These are phyloP conservation scores for Rhizopogon vulgaris DNA, from an alignment of 768 basidiomycete species.

Conservation along the genomic window DNA sequence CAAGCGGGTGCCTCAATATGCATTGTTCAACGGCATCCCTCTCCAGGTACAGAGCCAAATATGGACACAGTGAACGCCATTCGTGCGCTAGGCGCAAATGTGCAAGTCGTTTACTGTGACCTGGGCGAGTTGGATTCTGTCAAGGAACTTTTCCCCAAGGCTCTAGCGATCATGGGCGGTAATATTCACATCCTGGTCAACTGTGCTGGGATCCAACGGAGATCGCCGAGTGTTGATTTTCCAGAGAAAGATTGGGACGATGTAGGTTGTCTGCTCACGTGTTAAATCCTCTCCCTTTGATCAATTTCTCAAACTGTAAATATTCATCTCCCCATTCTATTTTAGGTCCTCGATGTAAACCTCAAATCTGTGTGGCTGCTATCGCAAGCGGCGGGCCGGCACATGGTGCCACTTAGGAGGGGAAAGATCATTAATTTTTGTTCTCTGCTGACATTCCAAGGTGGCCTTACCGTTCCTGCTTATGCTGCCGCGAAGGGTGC, in stretches of 20 bases:
- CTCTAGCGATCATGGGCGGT: slow-evolving; percentile 44
- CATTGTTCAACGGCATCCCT: slow-evolving; percentile 39
- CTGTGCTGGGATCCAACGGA: slow-evolving; percentile 58
- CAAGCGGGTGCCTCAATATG: slow-evolving; percentile 48
- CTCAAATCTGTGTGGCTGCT: slow-evolving; percentile 84
- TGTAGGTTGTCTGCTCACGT: slow-evolving; percentile 39
- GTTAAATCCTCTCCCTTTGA: slow-evolving; percentile 7
- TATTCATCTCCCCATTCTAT: slow-evolving; percentile 6
- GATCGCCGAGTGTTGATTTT: slow-evolving; percentile 59
- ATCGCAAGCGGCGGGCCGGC: slow-evolving; percentile 78
- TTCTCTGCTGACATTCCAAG: slow-evolving; percentile 45
- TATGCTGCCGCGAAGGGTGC: slow-evolving; percentile 92
- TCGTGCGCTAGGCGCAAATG: slow-evolving; percentile 27
- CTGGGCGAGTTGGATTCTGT: slow-evolving; percentile 45
- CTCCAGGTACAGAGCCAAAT: slow-evolving; percentile 28
- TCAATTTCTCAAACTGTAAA: slow-evolving; percentile 6
- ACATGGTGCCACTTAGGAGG: slow-evolving; percentile 75
- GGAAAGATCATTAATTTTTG: slow-evolving; percentile 71
- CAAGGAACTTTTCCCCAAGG: slow-evolving; percentile 40
- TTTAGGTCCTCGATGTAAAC: slow-evolving; percentile 79
- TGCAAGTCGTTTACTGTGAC: slow-evolving; percentile 49
- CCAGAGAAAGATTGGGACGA: slow-evolving; percentile 67
- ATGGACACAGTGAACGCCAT: slow-evolving; percentile 31
- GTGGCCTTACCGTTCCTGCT: slow-evolving; percentile 74
- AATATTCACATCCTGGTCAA: slow-evolving; percentile 62